These are phyloP conservation scores for Suhomyces coccinellae DNA, from an alignment of 1,139 yeast genomes.

Conservation along the genomic window DNA sequence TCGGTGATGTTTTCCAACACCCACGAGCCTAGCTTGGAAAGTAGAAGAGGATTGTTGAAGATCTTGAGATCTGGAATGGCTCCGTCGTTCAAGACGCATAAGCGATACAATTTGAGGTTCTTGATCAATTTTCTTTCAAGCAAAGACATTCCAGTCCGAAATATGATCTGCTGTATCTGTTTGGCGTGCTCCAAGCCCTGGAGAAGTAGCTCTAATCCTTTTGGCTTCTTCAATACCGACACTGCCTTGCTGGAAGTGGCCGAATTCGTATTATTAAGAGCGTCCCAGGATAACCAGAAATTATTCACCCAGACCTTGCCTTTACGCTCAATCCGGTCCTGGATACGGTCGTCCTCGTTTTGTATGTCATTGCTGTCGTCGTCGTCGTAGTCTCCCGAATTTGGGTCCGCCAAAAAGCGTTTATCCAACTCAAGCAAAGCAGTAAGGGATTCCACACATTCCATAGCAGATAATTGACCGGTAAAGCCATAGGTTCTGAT, in stretches of 20 bases:
- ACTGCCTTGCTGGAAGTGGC: conserved; percentile 15
- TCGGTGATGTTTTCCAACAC: conserved; percentile 87
- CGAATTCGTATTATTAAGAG: conserved; percentile 53
- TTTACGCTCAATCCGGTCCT: conserved; percentile 47
- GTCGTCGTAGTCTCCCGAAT: conserved; percentile 13
- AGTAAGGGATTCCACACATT: conserved; percentile 83
- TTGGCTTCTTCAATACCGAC: conserved; percentile 31
- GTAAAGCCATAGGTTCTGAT: conserved; percentile 82
- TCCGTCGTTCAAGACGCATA: conserved; percentile 86
- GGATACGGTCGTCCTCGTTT: conserved; percentile 40
- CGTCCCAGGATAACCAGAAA: conserved; percentile 97
- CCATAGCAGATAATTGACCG: conserved; percentile 89
- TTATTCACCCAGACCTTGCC: conserved; percentile 81
- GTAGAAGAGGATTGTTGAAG: conserved; percentile 82
- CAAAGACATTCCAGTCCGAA: conserved; percentile 84
- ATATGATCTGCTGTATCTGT: conserved; percentile 77
- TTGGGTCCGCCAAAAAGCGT: conserved; percentile 22
- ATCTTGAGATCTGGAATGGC: conserved; percentile 71
- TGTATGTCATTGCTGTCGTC: conserved; percentile 26
- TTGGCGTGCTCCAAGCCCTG: conserved; percentile 83
- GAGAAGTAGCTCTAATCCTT: conserved; percentile 57
- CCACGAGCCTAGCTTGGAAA: conserved; percentile 88
- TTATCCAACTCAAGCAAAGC: conserved; percentile 77
- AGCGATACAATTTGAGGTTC: conserved; percentile 74
- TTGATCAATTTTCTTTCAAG: conserved; percentile 80